Conservation (phyloP, 345 rosid species). For the Citrus medica region DNA sequence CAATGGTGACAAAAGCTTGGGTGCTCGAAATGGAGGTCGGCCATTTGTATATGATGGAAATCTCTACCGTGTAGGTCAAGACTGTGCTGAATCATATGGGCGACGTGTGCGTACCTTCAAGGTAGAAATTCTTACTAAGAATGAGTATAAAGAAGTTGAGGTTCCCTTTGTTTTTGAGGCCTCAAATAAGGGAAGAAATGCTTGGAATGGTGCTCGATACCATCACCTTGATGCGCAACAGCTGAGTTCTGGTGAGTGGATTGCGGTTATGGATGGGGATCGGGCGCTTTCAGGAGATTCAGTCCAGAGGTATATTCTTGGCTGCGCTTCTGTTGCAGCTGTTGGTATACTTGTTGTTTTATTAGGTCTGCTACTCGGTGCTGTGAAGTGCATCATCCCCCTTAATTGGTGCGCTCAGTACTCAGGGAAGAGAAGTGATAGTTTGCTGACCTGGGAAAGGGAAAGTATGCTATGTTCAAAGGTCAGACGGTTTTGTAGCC, state of each 20-base stretch:
- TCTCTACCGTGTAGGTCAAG: conserved; percentile 95
- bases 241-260: conserved; percentile 75
- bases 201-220: conserved; percentile 83
- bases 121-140: conserved; percentile 58
- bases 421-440: conserved; percentile 56
- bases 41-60: conserved; percentile 61
- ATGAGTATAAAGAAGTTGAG: conserved; percentile 73
- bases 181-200: conserved; percentile 57
- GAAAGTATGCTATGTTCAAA: conserved; percentile 50
- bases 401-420: conserved; percentile 74
- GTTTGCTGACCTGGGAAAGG: conserved; percentile 47
- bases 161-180: conserved; percentile 52
- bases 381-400: conserved; percentile 79
- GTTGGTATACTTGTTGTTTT: conserved; percentile 46
- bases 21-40: conserved; percentile 96
- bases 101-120: conserved; percentile 57
- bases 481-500: conserved; percentile 62
- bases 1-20: conserved; percentile 48
- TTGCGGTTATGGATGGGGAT: conserved; percentile 87
- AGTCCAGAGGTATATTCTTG: conserved; percentile 51
- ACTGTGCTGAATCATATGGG: conserved; percentile 85
- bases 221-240: conserved; percentile 86
- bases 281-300: conserved; percentile 76
- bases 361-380: conserved; percentile 63
- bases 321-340: conserved; percentile 64